These are phyloP conservation scores for Candida verbasci DNA, from an alignment of 805 yeast species.

Conservation along the genomic window DNA sequence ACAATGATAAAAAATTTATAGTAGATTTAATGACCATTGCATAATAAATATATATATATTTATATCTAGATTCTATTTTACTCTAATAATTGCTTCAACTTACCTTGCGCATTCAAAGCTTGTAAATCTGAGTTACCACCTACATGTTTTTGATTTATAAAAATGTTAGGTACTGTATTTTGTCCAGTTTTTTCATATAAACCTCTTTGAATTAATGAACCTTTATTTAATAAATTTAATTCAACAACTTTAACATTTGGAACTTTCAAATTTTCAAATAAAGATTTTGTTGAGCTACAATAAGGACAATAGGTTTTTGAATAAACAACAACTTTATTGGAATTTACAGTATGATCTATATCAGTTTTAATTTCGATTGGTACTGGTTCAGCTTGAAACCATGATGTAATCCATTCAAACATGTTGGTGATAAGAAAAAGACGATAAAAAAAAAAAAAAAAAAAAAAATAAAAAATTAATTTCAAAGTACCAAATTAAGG, in stretches of 20 bases:
- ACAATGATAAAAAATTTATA: conserved; percentile 7
- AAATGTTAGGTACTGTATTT: conserved; percentile 33
- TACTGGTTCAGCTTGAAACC: conserved; percentile 12
- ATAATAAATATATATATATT: conserved; percentile 1
- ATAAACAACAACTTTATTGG: conserved; percentile 17
- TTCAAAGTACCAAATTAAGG: too few species aligned
- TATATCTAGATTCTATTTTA: not conserved
- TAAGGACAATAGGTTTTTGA: conserved; percentile 31
- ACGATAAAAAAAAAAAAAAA: not conserved
- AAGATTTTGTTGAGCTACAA: conserved; percentile 21
- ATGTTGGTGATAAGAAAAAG: conserved; percentile 3
- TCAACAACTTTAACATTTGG: conserved; percentile 24
- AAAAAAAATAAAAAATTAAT: not conserved
- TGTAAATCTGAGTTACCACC: conserved; percentile 37
- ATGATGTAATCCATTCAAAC: conserved; percentile 16
- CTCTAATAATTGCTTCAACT: conserved; percentile 14
- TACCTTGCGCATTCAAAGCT: conserved; percentile 18
- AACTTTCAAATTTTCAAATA: conserved; percentile 11
- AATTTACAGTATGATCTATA: conserved; percentile 3
- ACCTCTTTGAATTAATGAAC: conserved; percentile 25
- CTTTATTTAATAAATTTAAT: conserved; percentile 22
- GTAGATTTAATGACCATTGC: conserved; percentile 8
- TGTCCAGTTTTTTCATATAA: conserved; percentile 30
- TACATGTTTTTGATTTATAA: conserved; percentile 33
- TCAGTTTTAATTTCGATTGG: conserved; percentile 3